phyloP scores from a whole-genome alignment of 768 basidiomycete genomes.

The Coprinellus aureogranulatus region DNA sequence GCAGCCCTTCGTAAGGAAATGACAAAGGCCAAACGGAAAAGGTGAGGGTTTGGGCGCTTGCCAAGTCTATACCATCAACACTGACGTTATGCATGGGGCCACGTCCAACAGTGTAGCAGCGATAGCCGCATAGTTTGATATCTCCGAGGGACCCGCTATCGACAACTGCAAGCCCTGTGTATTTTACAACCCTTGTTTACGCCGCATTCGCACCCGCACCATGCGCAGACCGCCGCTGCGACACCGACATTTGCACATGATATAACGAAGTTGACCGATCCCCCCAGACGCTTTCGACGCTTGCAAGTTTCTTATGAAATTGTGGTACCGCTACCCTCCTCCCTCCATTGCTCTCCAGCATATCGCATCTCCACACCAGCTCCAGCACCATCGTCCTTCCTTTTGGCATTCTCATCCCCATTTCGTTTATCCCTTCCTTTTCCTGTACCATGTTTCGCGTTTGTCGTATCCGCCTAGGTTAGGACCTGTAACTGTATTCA shows the following conservation, averaged over 20 bases:
- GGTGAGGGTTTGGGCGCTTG: constrained; percentile 43
- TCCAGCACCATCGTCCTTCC: not conserved
- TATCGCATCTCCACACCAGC: not conserved
- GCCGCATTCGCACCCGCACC: not conserved
- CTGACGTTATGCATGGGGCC: not conserved
- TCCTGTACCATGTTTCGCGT: constrained; percentile 2
- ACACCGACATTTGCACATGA: not conserved
- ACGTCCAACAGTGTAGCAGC: not conserved
- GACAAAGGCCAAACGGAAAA: constrained; percentile 98
- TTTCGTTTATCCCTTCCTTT: not conserved
- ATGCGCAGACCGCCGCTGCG: not conserved
- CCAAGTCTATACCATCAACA: not conserved
- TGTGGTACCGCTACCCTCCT: not conserved
- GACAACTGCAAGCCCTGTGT: constrained; percentile 2
- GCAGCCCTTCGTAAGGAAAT: constrained; percentile 95
- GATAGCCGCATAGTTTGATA: not conserved
- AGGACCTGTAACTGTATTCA: constrained; percentile 40
- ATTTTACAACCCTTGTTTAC: not conserved
- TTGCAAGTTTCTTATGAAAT: not conserved
- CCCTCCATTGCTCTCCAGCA: not conserved
- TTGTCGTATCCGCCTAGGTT: constrained; percentile 9
- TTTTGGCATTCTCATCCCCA: not conserved
- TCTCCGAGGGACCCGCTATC: not conserved
- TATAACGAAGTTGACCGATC: not conserved
- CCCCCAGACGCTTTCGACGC: constrained; percentile 1